These are phyloP conservation scores for Takakia lepidozioides DNA, from an alignment of 225 moss, liverwort and hornwort species.

Conservation along the genomic window DNA sequence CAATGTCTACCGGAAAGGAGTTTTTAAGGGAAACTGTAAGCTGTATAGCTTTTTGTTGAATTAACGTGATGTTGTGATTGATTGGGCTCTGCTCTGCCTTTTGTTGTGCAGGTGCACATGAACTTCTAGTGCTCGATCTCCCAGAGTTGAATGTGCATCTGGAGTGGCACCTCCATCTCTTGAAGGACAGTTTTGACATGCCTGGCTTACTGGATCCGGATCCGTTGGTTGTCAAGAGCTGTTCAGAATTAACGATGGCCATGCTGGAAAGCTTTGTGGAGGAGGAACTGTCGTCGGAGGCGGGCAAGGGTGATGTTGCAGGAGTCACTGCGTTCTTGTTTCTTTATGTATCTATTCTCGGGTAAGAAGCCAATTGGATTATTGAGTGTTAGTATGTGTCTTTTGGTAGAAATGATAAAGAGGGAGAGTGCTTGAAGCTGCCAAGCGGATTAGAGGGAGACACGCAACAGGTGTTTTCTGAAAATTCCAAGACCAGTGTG, in stretches of 20 bases:
- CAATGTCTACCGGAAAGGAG: too few species aligned
- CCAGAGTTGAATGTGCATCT: slow-evolving; percentile 54
- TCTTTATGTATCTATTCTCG: slow-evolving; percentile 74
- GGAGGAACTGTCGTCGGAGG: slow-evolving; percentile 28
- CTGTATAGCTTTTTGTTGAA: too few species aligned
- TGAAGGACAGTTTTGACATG: slow-evolving; percentile 29
- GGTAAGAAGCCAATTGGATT: slow-evolving; percentile 34
- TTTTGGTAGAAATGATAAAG: too few species aligned
- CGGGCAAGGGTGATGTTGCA: slow-evolving; percentile 47
- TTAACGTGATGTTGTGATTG: too few species aligned
- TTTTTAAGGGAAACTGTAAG: too few species aligned
- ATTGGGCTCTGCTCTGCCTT: too few species aligned
- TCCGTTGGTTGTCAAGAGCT: slow-evolving; percentile 21
- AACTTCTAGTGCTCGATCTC: slow-evolving; percentile 45
- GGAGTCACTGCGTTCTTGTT: slow-evolving; percentile 74
- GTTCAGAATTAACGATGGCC: slow-evolving; percentile 31
- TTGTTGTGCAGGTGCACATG: slow-evolving; percentile 35
- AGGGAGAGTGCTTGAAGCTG: too few species aligned
- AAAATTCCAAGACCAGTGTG: too few species aligned
- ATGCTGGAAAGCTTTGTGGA: slow-evolving; percentile 45
- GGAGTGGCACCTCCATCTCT: slow-evolving; percentile 45
- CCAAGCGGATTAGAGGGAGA: too few species aligned
- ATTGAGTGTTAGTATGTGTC: background rate
- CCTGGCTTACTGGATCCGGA: slow-evolving; percentile 17
- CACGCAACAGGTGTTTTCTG: too few species aligned